Base-by-base conservation (phyloP, 257 asterid species). In the Hygrophila difformis region DNA sequence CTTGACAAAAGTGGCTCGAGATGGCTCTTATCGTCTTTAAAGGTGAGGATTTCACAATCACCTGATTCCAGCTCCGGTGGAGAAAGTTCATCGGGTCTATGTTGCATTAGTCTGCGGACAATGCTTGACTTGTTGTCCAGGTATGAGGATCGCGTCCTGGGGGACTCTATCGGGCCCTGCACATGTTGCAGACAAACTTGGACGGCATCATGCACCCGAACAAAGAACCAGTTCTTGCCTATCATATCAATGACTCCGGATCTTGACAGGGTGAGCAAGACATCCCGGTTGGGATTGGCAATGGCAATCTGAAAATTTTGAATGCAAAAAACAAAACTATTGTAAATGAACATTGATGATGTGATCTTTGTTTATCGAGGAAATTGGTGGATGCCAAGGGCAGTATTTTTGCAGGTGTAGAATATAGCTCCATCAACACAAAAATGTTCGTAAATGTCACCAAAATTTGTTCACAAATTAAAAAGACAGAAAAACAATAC, bases 171-270 rank as follows among this genome's bases (percentile, higher is more conserved):
- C 55, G 71, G 53, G 55, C 73, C 68, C 62, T 71, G 93, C 12
- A 82, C 95, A 31, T 65, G 79, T 46, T 73, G 94, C 44, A 77
- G 72, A 62, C 97, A 88, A 49, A 84, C 73, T 81, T 84, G 97
- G 54, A 88, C 94, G 5, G 97, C 96, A 26, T 88, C 97, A 2
- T 84, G 97, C 17, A 84, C 87, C 53, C 97, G 75, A 17, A 88
- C 97, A 21, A 88, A 88, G 56, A 67, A 82, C 97, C 97, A 88
- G 45, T 84, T 89, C 55, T 77, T 75, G 49, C 97, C 97, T 22
- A 88, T 79, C 51, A 76, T 68, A 54, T 88, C 96, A 15, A 84
- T 73, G 43, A 75, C 63, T 29, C 94, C 93, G 0, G 96, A 49
- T 64, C 56, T 82, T 14, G 89, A 70, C 17, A 88, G 76, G 24